Base-by-base conservation (phyloP, 148 eudicot species). In the Amaranthus hypochondriacus region DNA sequence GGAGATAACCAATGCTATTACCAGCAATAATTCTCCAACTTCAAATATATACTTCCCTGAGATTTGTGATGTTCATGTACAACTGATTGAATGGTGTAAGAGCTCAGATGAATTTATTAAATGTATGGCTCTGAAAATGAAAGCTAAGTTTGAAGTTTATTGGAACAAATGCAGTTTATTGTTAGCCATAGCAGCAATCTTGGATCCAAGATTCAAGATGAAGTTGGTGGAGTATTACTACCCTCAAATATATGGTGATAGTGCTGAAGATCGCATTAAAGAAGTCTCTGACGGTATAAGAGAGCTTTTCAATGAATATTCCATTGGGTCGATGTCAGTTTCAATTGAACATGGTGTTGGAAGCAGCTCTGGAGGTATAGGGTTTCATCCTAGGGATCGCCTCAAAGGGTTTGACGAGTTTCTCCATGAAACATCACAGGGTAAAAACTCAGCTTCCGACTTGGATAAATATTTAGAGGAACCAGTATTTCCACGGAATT, bases 151-250 rank as follows among this genome's bases (percentile, higher is more conserved):
- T 66, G 94, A 95, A 42, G 73, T 72, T 47, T 95, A 88, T 73
- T 95, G 99, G 99, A 81, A 64, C 74, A 90, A 88, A 73, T 88
- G 96, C 83, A 85, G 86, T 75, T 83, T 90, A 77, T 84, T 86
- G 53, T 75, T 92, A 82, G 92, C 99, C 28, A 82, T 95, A 65
- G 97, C 99, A 59, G 97, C 90, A 52, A 87, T 95, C 47, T 82
- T 95, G 71, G 99, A 95, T 74, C 99, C 99, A 64, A 81, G 99
- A 51, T 92, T 83, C 85, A 95, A 95, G 82, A 90, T 92, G 97
- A 90, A 89, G 79, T 78, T 92, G 85, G 91, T 95, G 56, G 97
- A 95, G 84, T 95, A 90, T 73, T 95, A 92, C 83, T 95, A 84
- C 76, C 76, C 86, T 42, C 87, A 89, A 75, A 92, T 95, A 56